A percentile compares a stretch with the other conserved stretches of the same genome.
Evolutionary conservation across 257 asterid genomes (phyloP).

Genomic region (Fraxinus cuspidata): DNA sequence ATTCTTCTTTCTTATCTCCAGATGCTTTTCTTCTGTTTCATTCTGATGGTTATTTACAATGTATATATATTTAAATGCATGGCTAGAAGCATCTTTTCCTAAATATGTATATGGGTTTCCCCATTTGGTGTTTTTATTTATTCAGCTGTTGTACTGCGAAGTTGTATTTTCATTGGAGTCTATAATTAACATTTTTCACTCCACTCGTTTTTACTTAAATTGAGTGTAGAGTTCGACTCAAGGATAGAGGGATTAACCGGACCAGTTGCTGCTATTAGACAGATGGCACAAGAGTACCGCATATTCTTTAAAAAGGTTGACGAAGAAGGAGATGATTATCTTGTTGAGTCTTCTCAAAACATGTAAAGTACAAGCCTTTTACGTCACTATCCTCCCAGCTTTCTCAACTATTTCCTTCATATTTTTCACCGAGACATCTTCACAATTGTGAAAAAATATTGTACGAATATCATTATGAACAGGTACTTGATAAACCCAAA

Average conservation of each 20-base stretch:
- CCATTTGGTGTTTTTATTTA: conserved; percentile 19
- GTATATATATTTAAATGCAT: neutral
- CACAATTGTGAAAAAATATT: neutral
- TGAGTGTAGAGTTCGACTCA: conserved; percentile 68
- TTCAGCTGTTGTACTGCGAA: neutral
- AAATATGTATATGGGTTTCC: neutral
- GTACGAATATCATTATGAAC: conserved; percentile 16
- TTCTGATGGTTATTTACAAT: neutral
- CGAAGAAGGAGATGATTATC: conserved; percentile 88
- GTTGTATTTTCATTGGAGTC: neutral
- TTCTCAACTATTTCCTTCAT: neutral
- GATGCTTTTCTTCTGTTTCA: neutral
- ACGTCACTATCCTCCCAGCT: neutral
- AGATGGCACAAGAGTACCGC: conserved; percentile 92
- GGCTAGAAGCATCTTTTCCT: neutral
- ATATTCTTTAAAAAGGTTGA: conserved; percentile 80
- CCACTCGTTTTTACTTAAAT: neutral
- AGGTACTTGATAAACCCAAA: conserved; percentile 88
- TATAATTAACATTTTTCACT: conserved; percentile 5
- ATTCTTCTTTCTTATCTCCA: neutral
- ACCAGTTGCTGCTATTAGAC: conserved; percentile 72
- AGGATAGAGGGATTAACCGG: conserved; percentile 89
- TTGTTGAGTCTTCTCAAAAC: conserved; percentile 83
- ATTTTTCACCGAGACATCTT: neutral
- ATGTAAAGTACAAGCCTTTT: conserved; percentile 48